phyloP scores from a whole-genome alignment of 75 land plant species.

The Ceratopteris richardii region DNA sequence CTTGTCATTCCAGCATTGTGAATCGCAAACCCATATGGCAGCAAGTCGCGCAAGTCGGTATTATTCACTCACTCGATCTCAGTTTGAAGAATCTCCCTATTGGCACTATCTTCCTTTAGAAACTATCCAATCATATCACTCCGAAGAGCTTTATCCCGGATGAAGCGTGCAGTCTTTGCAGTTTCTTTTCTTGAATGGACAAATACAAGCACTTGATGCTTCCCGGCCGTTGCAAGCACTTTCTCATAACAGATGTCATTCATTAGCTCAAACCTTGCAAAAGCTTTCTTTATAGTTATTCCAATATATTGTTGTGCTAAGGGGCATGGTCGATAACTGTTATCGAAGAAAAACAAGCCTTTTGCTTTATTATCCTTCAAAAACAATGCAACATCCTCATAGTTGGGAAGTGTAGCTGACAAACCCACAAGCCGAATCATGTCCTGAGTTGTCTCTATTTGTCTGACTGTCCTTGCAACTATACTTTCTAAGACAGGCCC shows the following conservation, averaged over 20 bases:
- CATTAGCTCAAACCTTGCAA: slow-evolving; percentile 89
- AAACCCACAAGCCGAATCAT: slow-evolving; percentile 83
- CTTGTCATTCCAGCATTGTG: slow-evolving; percentile 91
- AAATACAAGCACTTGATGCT: slow-evolving; percentile 89
- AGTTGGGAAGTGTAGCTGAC: slow-evolving; percentile 90
- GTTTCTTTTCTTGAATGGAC: slow-evolving; percentile 97
- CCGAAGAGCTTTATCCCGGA: slow-evolving; percentile 74
- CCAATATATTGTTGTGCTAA: slow-evolving; percentile 91
- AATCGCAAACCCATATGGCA: slow-evolving; percentile 95
- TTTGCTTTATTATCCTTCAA: slow-evolving; percentile 52
- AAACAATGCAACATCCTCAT: slow-evolving; percentile 82
- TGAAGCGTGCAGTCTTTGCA: slow-evolving; percentile 81
- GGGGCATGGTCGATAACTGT: slow-evolving; percentile 89
- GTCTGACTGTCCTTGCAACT: slow-evolving; percentile 85
- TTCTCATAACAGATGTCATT: slow-evolving; percentile 97
- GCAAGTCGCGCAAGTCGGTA: slow-evolving; percentile 72
- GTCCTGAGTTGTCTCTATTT: slow-evolving; percentile 75
- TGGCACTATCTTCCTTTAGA: slow-evolving; percentile 87
- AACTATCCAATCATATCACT: slow-evolving; percentile 84
- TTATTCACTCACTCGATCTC: slow-evolving; percentile 75
- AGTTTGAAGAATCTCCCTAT: slow-evolving; percentile 78
- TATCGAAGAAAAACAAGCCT: slow-evolving; percentile 87
- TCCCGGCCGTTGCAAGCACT: slow-evolving; percentile 75
- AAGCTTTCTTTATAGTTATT: slow-evolving; percentile 73
- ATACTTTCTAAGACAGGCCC: slow-evolving; percentile 96